Evolutionary conservation across 257 asterid genomes (phyloP), one percentile per base, ranked within the genome.

Genomic region (Scutellaria minor): DNA sequence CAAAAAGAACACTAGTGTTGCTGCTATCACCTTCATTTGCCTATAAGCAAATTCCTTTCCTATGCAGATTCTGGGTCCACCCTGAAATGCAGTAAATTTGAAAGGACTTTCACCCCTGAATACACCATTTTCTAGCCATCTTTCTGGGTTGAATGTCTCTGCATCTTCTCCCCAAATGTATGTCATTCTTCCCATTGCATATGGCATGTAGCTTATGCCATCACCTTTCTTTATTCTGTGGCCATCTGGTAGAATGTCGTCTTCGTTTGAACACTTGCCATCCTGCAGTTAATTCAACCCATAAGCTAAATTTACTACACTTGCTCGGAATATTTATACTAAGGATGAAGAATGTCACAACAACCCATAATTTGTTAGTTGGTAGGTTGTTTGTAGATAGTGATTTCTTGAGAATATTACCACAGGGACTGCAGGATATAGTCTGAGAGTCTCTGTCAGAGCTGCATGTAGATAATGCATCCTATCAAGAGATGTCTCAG

Each of bases 151-250:
- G 62, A 78, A 88, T 15, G 79, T 82, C 63, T 79, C 82, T 31
- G 88, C 91, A 52, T 88, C 85, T 7, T 85, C 88, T 14, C 95
- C 88, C 95, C 94, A 88, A 40, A 86, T 62, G 47, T 72, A 84
- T 37, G 68, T 39, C 89, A 88, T 88, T 65, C 89, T 82, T 20
- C 95, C 95, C 95, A 88, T 88, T 55, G 95, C 88, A 76, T 86
- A 88, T 0, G 95, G 79, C 63, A 71, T 79, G 77, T 85, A 88
- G 41, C 50, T 31, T 68, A 88, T 78, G 81, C 86, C 80, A 13
- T 88, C 89, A 0, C 91, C 88, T 82, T 85, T 86, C 68, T 66
- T 84, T 77, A 88, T 79, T 15, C 64, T 73, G 78, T 68, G 71
- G 7, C 94, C 94, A 77, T 85, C 86, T 0, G 91, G 89, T 15